A percentile compares a stretch with the other conserved stretches of the same genome.
phyloP scores from a whole-genome alignment of 768 basidiomycete genomes.

The Paxillus rubicundulus region DNA sequence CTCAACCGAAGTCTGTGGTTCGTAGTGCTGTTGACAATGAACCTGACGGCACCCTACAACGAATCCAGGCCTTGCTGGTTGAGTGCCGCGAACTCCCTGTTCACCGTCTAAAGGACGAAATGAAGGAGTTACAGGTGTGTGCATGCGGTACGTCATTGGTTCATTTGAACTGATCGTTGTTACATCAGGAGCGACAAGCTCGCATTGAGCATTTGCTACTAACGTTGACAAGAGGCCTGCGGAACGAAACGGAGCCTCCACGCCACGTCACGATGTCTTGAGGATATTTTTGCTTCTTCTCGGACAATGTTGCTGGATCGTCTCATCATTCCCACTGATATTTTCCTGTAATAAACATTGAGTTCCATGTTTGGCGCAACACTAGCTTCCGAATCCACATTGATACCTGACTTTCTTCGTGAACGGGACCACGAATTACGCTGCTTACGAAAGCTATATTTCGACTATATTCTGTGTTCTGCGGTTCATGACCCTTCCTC shows the following conservation, averaged over 20 bases:
- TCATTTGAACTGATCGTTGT: slow-evolving; percentile 1
- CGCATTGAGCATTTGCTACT: slow-evolving; percentile 73
- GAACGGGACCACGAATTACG: no score
- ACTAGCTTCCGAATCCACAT: no score
- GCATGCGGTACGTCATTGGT: neutral
- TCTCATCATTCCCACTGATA: no score
- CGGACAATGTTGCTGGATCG: neutral
- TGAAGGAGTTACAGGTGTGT: slow-evolving; percentile 77
- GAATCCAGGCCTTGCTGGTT: slow-evolving; percentile 61
- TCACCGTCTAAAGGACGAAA: slow-evolving; percentile 67
- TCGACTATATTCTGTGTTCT: no score
- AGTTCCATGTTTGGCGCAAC: neutral
- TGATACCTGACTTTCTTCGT: no score
- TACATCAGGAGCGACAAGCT: slow-evolving; percentile 63
- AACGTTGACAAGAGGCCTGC: slow-evolving; percentile 65
- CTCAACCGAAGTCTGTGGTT: slow-evolving; percentile 18
- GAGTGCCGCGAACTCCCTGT: slow-evolving; percentile 64
- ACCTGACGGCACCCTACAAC: slow-evolving; percentile 44
- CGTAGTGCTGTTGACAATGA: slow-evolving; percentile 24
- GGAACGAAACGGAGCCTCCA: slow-evolving; percentile 33
- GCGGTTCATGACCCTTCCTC: no score
- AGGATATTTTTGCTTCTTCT: neutral
- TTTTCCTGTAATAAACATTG: no score
- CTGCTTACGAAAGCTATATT: no score
- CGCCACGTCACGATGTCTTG: neutral